Base-by-base conservation (phyloP, 495 filamentous ascomycete genomes). In the Monascus purpureus region DNA sequence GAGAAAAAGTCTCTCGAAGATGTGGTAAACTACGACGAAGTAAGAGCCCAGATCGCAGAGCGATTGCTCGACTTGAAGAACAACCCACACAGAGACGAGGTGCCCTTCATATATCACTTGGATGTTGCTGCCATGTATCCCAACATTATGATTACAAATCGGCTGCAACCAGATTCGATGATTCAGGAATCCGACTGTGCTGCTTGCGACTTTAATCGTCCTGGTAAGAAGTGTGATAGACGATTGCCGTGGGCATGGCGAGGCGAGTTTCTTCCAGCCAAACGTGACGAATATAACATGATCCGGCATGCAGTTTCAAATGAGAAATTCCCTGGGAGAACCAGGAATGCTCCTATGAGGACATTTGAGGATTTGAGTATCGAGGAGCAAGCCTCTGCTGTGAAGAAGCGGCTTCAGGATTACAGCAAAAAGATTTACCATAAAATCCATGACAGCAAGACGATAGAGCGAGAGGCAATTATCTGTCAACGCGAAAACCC, bases 101-200 rank as follows among this genome's bases (percentile, higher is more conserved):
- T 75, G 16, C 90, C 90, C 1, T 77, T 83, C 20, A 99, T 99
- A 33, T 99, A 99, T 54, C 90, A 99, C 65, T 65, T 99, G 50
- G 90, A 99, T 44, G 90, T 99, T 28, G 90, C 90, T 11, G 93
- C 90, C 32, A 99, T 99, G 90, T 99, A 99, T 53, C 90, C 90
- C 12, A 99, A 99, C 50, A 99, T 99, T 56, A 99, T 99, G 92
- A 96, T 90, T 3, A 99, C 92, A 7, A 99, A 99, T 47, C 82
- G 90, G 45, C 57, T 99, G 18, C 90, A 99, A 35, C 90, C 90
- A 1, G 90, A 99, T 51, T 96, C 92, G 3, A 90, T 99, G 84
- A 93, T 96, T 24, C 59, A 86, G 28, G 90, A 99, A 49, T 87
- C 92, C 2, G 78, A 90, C 40, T 99, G 90, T 46, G 90, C 90